These are phyloP conservation scores for Phaeosphaeriaceae sp. DNA, from an alignment of 2,329 filamentous ascomycete genomes.

Conservation along the genomic window DNA sequence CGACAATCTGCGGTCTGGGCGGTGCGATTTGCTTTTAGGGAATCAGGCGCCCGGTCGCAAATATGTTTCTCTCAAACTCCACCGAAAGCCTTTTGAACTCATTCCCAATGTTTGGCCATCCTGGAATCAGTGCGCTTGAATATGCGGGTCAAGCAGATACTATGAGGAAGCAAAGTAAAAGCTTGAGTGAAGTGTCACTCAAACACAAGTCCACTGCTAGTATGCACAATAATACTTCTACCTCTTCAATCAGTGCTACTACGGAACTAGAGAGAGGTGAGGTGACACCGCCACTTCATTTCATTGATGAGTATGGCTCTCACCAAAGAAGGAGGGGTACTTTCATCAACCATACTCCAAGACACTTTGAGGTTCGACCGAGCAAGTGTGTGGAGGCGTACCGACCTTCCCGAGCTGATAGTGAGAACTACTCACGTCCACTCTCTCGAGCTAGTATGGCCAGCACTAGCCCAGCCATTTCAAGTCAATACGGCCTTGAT, in stretches of 20 bases:
- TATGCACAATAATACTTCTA: slow-evolving; percentile 26
- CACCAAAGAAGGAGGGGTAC: slow-evolving; percentile 35
- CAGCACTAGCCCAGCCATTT: slow-evolving; percentile 3
- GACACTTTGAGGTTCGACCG: slow-evolving; percentile 32
- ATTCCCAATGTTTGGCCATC: slow-evolving; percentile 43
- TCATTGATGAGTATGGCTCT: slow-evolving; percentile 27
- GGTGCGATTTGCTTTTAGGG: slow-evolving; percentile 17
- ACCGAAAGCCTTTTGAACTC: slow-evolving; percentile 29
- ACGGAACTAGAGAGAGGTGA: slow-evolving; percentile 15
- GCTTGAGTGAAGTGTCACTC: slow-evolving; percentile 23
- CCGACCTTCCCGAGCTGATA: slow-evolving; percentile 20
- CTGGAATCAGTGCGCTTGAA: slow-evolving; percentile 41
- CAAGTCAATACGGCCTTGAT: slow-evolving; percentile 10
- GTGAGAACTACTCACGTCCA: slow-evolving; percentile 29
- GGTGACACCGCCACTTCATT: slow-evolving; percentile 19
- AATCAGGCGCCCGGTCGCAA: slow-evolving; percentile 14
- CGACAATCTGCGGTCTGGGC: slow-evolving; percentile 10
- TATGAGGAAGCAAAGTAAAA: slow-evolving; percentile 22
- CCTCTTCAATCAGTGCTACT: slow-evolving; percentile 17
- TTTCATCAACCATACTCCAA: slow-evolving; percentile 46
- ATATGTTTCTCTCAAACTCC: slow-evolving; percentile 23
- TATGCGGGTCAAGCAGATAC: slow-evolving; percentile 32
- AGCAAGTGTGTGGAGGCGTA: slow-evolving; percentile 23
- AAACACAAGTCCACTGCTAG: slow-evolving; percentile 26
- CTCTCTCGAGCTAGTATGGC: slow-evolving; percentile 17